These are phyloP conservation scores for Eutypella sp. DNA, from an alignment of 2,329 filamentous ascomycete species.

Conservation along the genomic window DNA sequence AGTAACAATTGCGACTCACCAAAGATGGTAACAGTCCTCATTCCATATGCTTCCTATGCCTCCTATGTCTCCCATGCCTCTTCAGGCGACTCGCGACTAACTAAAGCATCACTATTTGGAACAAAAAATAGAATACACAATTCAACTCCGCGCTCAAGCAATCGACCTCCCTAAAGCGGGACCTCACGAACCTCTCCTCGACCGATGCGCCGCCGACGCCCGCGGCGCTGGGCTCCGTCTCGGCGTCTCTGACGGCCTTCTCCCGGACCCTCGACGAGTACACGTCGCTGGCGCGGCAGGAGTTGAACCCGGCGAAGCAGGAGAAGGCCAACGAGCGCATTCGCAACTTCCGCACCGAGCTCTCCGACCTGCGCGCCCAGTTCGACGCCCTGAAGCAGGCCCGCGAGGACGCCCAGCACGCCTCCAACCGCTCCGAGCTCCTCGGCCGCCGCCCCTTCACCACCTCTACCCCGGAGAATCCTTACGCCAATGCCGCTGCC, in stretches of 20 bases:
- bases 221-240: slow-evolving; percentile 58
- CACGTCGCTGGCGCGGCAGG: slow-evolving; percentile 75
- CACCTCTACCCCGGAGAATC: slow-evolving; percentile 81
- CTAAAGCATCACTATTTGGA: not conserved
- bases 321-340: slow-evolving; percentile 84
- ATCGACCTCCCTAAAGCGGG: slow-evolving; percentile 72
- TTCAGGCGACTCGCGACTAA: not conserved
- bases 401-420: slow-evolving; percentile 67
- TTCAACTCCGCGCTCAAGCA: slow-evolving; percentile 88
- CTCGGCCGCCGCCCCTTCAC: slow-evolving; percentile 79
- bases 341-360: slow-evolving; percentile 77
- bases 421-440: slow-evolving; percentile 69
- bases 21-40: too few species aligned
- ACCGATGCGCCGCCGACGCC: slow-evolving; percentile 50
- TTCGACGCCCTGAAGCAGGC: slow-evolving; percentile 74
- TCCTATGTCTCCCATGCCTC: too few species aligned
- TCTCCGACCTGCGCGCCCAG: slow-evolving; percentile 72
- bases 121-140: slow-evolving; percentile 61
- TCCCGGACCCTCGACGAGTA: slow-evolving; percentile 92
- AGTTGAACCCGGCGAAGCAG: slow-evolving; percentile 86
- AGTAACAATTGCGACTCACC: too few species aligned
- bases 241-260: slow-evolving; percentile 66
- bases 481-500: slow-evolving; percentile 62
- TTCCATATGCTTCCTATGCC: too few species aligned
- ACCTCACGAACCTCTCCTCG: slow-evolving; percentile 59